A percentile compares a stretch with the other conserved stretches of the same genome.
Conservation (phyloP, 108 stramenopile species). For the Nitzschia sp. region DNA sequence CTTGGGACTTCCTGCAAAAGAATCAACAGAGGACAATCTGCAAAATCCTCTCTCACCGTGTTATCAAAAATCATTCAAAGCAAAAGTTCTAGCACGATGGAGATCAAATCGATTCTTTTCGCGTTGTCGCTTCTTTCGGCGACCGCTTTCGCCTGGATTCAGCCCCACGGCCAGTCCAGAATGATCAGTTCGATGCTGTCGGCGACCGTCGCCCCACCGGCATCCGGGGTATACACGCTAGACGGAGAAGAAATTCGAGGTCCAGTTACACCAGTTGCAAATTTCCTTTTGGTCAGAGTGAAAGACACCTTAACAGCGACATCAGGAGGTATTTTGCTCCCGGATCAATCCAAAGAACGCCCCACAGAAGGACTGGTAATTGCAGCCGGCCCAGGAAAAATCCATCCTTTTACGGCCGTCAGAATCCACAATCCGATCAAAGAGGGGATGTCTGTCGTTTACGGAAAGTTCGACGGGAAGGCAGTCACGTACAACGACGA, state of each 20-base stretch:
- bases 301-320: slow-evolving; percentile 86
- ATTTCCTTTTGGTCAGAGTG: slow-evolving; percentile 83
- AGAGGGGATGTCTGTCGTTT: slow-evolving; percentile 81
- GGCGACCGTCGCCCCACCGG: not conserved
- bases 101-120: too few relatives aligned
- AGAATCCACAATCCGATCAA: slow-evolving; percentile 84
- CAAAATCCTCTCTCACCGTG: too few relatives aligned
- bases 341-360: slow-evolving; percentile 88
- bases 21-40: too few relatives aligned
- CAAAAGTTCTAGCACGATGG: too few relatives aligned
- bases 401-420: slow-evolving; percentile 88
- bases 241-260: slow-evolving; percentile 80
- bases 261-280: slow-evolving; percentile 84
- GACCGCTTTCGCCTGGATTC: not conserved
- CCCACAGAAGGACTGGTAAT: slow-evolving; percentile 90
- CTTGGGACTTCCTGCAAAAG: too few relatives aligned
- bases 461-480: slow-evolving; percentile 93
- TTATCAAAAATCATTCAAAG: too few relatives aligned
- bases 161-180: not conserved
- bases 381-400: slow-evolving; percentile 89
- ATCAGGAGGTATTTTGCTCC: slow-evolving; percentile 88
- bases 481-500: slow-evolving; percentile 90
- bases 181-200: not conserved
- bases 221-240: slow-evolving; percentile 34
- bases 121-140: too few relatives aligned